phyloP scores from a whole-genome alignment of 2,329 filamentous ascomycete species.

The Calonectria crousiana region DNA sequence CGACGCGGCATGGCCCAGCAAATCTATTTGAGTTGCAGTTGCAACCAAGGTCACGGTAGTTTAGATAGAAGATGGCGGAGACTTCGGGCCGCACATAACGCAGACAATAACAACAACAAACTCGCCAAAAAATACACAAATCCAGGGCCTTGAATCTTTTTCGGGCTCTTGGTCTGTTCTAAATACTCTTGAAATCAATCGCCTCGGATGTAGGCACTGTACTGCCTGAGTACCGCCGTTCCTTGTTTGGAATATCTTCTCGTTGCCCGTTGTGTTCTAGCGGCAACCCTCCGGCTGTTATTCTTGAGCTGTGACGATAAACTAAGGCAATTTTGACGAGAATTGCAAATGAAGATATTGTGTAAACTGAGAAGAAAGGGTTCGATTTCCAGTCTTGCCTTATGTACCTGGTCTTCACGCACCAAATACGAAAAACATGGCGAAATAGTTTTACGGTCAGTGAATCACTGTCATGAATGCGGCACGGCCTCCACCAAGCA shows the following conservation, averaged over 20 bases:
- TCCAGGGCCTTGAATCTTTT: slow-evolving; percentile 34
- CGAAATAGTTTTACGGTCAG: not conserved
- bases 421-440: not conserved
- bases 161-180: not conserved
- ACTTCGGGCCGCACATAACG: not conserved
- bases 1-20: not conserved
- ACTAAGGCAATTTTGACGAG: not conserved
- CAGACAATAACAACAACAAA: not conserved
- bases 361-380: not conserved
- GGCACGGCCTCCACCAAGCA: not conserved
- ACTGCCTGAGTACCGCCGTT: not conserved
- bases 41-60: not conserved
- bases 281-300: not conserved
- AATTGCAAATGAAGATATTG: not conserved
- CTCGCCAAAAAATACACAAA: slow-evolving; percentile 45
- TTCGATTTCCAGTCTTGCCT: not conserved
- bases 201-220: not conserved
- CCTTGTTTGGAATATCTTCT: not conserved
- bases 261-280: not conserved
- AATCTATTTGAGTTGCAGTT: not conserved
- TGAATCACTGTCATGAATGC: not conserved
- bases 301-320: not conserved
- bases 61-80: not conserved
- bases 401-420: not conserved
- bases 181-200: not conserved